Evolutionary conservation across 805 yeast genomes (phyloP).

Genomic region (Priceomyces melissophilus): DNA sequence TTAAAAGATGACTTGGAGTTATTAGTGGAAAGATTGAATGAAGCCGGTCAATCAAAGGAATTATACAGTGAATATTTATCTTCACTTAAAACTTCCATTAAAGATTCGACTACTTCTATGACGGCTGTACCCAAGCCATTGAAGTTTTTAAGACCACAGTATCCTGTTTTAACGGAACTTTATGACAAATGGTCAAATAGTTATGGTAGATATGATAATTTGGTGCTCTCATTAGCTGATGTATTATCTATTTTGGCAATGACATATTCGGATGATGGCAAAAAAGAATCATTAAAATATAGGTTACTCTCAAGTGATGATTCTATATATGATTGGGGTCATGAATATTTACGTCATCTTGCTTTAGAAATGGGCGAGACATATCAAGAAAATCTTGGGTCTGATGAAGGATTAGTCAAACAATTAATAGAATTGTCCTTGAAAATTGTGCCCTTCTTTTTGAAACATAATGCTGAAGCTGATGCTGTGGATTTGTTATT

Average conservation of each 20-base stretch:
- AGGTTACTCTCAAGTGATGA: slow-evolving; percentile 56
- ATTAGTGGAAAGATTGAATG: slow-evolving; percentile 75
- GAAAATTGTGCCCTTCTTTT: slow-evolving; percentile 81
- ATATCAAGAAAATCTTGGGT: slow-evolving; percentile 49
- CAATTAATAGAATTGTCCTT: slow-evolving; percentile 63
- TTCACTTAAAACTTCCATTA: slow-evolving; percentile 70
- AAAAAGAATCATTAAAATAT: slow-evolving; percentile 74
- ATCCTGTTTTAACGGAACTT: slow-evolving; percentile 59
- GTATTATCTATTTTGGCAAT: slow-evolving; percentile 89
- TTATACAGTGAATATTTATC: slow-evolving; percentile 62
- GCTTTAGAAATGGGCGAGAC: slow-evolving; percentile 94
- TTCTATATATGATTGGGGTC: slow-evolving; percentile 89
- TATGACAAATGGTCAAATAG: slow-evolving; percentile 63
- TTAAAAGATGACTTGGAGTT: slow-evolving; percentile 82
- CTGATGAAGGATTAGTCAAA: slow-evolving; percentile 29
- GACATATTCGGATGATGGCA: slow-evolving; percentile 84
- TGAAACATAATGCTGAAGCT: slow-evolving; percentile 95
- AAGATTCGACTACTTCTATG: slow-evolving; percentile 96
- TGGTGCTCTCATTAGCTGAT: slow-evolving; percentile 70
- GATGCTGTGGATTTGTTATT: slow-evolving; percentile 93
- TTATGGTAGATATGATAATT: slow-evolving; percentile 21
- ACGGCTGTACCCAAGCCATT: slow-evolving; percentile 99
- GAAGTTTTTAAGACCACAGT: slow-evolving; percentile 89
- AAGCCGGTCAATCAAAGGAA: slow-evolving; percentile 39
- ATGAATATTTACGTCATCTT: slow-evolving; percentile 93